Evolutionary conservation across 2,329 filamentous ascomycete species (phyloP), one percentile per base, ranked within the genome.

Genomic region (Phoma herbarum): DNA sequence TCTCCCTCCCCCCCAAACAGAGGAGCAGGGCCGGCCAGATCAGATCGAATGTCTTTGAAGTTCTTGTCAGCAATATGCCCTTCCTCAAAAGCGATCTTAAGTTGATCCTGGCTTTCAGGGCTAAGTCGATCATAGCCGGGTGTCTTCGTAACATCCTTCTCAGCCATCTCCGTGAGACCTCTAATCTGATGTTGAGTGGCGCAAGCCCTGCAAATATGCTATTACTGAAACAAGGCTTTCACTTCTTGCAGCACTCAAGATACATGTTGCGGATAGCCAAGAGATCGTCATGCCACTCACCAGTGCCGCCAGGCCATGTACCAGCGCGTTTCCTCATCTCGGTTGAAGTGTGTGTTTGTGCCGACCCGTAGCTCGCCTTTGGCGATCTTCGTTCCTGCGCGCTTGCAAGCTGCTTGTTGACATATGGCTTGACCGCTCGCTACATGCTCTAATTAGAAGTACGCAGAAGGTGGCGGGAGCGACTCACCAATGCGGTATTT

Each of bases 281-380:
- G n/a, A n/a, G 37, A 25, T 14, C 10, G 25, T 22, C 4, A 31
- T 25, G 22, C 2, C 18, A 35, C 29, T 47, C 18, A 95, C 93
- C 93, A 97, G 77, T 97, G 93, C 73, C 89, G 89, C 89, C 90
- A 97, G 53, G 57, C 63, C 55, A 62, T 61, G 28, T 80, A 76
- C 85, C 86, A 95, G 67, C 83, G 83, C 45, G 85, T 85, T 70
- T 87, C 82, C 78, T 37, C 75, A 1, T 77, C 59, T 55, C 87
- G 82, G 10, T 84, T 83, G 60, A 94, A 85, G 83, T 88, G 90
- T 26, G 46, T 51, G 22, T 66, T 54, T 1, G 83, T 85, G 48
- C 91, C 93, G 42, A 93, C 84, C 52, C 93, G 89, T 3, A 97
- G 78, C 65, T 92, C 88, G 57, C 89, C 92, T 78, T 96, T 96